A percentile compares a stretch with the other conserved stretches of the same genome.
Evolutionary conservation across 2,329 filamentous ascomycete species (phyloP).

Genomic region (Alternaria triticina): DNA sequence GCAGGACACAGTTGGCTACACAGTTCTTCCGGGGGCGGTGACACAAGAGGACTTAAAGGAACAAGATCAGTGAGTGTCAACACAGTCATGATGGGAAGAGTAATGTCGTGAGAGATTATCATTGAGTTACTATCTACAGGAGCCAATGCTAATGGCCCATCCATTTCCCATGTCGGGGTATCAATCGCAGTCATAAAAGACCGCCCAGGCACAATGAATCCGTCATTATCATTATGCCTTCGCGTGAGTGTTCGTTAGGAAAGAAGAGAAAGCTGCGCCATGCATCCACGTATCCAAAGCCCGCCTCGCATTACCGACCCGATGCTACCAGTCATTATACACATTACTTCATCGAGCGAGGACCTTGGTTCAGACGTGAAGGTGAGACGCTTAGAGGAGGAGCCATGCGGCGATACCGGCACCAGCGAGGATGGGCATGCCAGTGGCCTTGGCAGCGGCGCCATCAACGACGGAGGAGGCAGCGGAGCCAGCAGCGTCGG

Average conservation of each 20-base stretch:
- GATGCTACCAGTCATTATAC: constrained; percentile 33
- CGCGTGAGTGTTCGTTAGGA: constrained; percentile 20
- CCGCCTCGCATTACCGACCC: constrained; percentile 17
- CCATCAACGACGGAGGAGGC: constrained; percentile 14
- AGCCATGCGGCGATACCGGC: constrained; percentile 46
- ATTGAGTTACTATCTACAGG: constrained; percentile 34
- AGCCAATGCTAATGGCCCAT: constrained; percentile 17
- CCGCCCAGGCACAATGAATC: constrained; percentile 24
- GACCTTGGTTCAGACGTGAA: constrained; percentile 21
- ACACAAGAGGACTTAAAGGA: neutral
- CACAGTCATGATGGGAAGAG: neutral
- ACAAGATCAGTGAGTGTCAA: neutral
- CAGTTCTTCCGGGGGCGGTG: neutral
- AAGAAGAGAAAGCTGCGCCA: constrained; percentile 21
- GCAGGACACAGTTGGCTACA: neutral
- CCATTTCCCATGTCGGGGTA: constrained; percentile 35
- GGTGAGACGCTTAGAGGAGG: constrained; percentile 42
- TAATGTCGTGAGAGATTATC: constrained; percentile 23
- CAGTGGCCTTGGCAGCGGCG: constrained; percentile 43
- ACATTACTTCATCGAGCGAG: constrained; percentile 39
- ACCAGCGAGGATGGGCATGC: constrained; percentile 45
- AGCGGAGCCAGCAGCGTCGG: constrained; percentile 12
- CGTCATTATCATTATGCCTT: constrained; percentile 34
- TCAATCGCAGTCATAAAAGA: constrained; percentile 37
- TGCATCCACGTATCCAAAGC: constrained; percentile 33